A percentile compares a stretch with the other conserved stretches of the same genome.
phyloP scores from a whole-genome alignment of 2,329 filamentous ascomycete species.

The Purpureocillium takamizusanense region DNA sequence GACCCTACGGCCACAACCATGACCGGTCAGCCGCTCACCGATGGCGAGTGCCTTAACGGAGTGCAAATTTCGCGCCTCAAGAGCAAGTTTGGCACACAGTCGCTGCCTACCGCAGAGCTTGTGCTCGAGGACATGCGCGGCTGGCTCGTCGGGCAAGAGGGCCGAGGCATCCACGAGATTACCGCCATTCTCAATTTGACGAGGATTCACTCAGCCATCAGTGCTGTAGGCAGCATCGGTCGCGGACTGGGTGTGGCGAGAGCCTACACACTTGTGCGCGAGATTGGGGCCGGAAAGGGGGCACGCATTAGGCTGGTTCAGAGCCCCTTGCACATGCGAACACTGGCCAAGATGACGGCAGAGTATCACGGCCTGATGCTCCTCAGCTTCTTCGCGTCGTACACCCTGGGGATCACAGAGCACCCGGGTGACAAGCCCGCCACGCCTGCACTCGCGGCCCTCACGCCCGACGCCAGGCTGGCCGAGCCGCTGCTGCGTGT shows the following conservation, averaged over 20 bases:
- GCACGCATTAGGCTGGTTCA: slow-evolving; percentile 37
- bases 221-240: slow-evolving; percentile 41
- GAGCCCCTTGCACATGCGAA: slow-evolving; percentile 47
- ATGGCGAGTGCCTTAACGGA: slow-evolving; percentile 49
- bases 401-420: slow-evolving; percentile 46
- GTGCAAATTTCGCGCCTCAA: slow-evolving; percentile 61
- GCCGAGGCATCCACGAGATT: slow-evolving; percentile 60
- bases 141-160: slow-evolving; percentile 58
- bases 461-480: slow-evolving; percentile 24
- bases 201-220: slow-evolving; percentile 46
- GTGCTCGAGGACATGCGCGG: slow-evolving; percentile 54
- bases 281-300: slow-evolving; percentile 35
- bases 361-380: slow-evolving; percentile 49
- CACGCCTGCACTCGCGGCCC: slow-evolving; percentile 13
- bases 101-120: slow-evolving; percentile 64
- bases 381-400: slow-evolving; percentile 43
- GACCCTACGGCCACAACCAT: slow-evolving; percentile 21
- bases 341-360: slow-evolving; percentile 44
- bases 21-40: slow-evolving; percentile 11
- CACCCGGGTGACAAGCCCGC: slow-evolving; percentile 17
- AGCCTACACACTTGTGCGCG: slow-evolving; percentile 48
- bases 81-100: slow-evolving; percentile 61
- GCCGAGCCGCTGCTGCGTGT: slow-evolving; percentile 41
- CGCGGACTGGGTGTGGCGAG: slow-evolving; percentile 48
- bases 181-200: slow-evolving; percentile 60